Evolutionary conservation across 1,284 basidiomycete species (phyloP), one percentile per base, ranked within the genome.

Genomic region (Cryptococcus wingfieldii): DNA sequence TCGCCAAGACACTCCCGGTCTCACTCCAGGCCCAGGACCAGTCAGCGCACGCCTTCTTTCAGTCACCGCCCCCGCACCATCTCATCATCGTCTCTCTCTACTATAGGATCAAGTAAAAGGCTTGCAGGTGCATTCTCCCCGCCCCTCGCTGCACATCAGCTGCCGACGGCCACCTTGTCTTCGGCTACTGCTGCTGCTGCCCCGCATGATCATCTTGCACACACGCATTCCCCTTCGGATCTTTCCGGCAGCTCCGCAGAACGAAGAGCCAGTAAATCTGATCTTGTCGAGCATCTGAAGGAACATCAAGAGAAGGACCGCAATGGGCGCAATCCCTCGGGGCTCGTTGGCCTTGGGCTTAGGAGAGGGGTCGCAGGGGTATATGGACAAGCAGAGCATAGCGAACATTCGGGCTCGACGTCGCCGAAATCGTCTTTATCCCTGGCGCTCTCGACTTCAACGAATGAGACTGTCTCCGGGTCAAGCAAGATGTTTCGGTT

Each of bases 41-140:
- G 25, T 18, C 12, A 45, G 43, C 28, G 28, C 46, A 45, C 41
- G 41, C 41, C 41, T n/a, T n/a, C 41, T 16, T 42, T 42, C 19
- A 42, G n/a, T 13, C 19, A 42, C 19, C 41, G 27, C 45, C 7
- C 27, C 45, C 25, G 16, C 45, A 27, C 19, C 45, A 46, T 46
- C n/a, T 46, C 18, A n/a, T 56, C 56, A 0, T 61, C 63, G 14
- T 50, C 56, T 4, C 65, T 65, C 10, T 34, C 31, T 10, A 34
- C 31, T 34, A 34, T 34, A 34, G 31, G 31, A 10, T 34, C 31
- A 10, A 34, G 31, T 9, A 58, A 54, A 10, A 52, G 65, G 27
- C 56, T 61, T 5, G 59, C 63, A 18, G 61, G 67, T 16, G 63
- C 67, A 0, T 67, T 75, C 55, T 72, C 70, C 1, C 70, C 73